These are phyloP conservation scores for Ceratocystiopsis minuta DNA, from an alignment of 2,329 filamentous ascomycete genomes.

Conservation along the genomic window DNA sequence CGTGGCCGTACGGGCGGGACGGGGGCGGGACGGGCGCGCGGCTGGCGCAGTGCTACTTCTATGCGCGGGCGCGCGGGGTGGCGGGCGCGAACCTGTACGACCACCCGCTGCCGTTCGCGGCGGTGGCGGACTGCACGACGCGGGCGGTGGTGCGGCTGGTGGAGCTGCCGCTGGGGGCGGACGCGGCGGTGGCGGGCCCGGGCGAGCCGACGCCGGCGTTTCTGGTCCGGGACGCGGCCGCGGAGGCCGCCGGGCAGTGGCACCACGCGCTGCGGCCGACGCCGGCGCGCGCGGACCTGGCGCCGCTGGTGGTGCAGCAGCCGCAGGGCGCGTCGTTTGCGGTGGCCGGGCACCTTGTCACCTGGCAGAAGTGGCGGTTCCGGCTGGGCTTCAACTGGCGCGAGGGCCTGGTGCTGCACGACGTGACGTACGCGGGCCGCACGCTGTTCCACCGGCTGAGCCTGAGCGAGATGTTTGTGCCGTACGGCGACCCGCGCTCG, in stretches of 20 bases:
- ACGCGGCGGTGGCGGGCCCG: constrained; percentile 3
- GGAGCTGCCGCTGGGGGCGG: constrained; percentile 23
- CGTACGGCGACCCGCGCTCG: constrained; percentile 43
- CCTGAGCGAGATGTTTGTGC: constrained; percentile 49
- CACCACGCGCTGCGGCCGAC: constrained; percentile 10
- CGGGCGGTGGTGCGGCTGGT: constrained; percentile 23
- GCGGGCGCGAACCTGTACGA: constrained; percentile 37
- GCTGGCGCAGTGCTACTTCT: constrained; percentile 3
- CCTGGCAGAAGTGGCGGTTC: constrained; percentile 54
- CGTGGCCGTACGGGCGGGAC: constrained; percentile 29
- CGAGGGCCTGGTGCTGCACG: constrained; percentile 39
- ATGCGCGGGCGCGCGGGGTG: background rate
- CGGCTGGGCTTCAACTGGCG: constrained; percentile 51
- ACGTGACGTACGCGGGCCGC: constrained; percentile 26
- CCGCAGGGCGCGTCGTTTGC: constrained; percentile 20
- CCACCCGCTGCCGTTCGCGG: constrained; percentile 34
- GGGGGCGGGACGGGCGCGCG: background rate
- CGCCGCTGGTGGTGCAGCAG: constrained; percentile 3
- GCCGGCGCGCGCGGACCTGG: background rate
- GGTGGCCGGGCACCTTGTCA: constrained; percentile 28
- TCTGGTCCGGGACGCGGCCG: constrained; percentile 27
- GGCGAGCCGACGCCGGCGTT: constrained; percentile 23
- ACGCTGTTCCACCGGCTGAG: constrained; percentile 48
- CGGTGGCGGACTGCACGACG: constrained; percentile 30
- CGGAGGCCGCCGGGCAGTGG: constrained; percentile 11